Conservation (phyloP, 2,329 filamentous ascomycete species). For the Dothistroma septosporum region DNA sequence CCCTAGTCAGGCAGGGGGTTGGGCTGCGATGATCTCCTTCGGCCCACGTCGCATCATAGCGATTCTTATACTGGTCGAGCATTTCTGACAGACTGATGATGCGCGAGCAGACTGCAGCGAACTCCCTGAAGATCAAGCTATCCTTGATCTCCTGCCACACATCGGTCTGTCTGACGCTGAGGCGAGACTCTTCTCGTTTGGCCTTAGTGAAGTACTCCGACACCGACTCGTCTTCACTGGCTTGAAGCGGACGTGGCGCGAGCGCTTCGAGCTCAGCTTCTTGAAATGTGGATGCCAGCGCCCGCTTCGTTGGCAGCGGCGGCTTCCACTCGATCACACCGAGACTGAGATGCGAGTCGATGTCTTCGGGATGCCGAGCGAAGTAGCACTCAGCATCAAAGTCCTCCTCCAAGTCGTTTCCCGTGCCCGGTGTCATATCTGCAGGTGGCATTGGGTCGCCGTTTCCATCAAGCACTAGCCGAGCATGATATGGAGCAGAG, state of each 20-base stretch:
- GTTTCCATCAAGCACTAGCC: constrained; percentile 26
- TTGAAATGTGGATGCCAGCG: constrained; percentile 41
- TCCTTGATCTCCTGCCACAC: constrained; percentile 48
- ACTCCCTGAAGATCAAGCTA: constrained; percentile 49
- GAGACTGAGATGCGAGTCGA: constrained; percentile 43
- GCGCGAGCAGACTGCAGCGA: constrained; percentile 40
- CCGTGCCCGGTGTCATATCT: constrained; percentile 8
- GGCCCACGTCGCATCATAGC: constrained; percentile 23
- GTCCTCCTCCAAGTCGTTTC: constrained; percentile 37
- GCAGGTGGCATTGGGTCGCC: constrained; percentile 26
- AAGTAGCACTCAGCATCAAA: constrained; percentile 44
- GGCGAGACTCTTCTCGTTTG: constrained; percentile 42
- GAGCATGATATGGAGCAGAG: constrained; percentile 15
- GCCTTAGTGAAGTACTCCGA: constrained; percentile 48
- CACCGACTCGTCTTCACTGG: constrained; percentile 43
- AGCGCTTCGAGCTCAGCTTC: constrained; percentile 44
- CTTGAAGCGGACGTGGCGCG: constrained; percentile 35
- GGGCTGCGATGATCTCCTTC: constrained; percentile 11
- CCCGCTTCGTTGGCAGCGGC: constrained; percentile 41
- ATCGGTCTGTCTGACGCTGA: constrained; percentile 48
- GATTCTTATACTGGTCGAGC: constrained; percentile 23
- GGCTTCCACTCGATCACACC: constrained; percentile 45
- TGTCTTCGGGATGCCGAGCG: constrained; percentile 43
- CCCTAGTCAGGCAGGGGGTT: constrained; percentile 19
- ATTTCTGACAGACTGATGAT: constrained; percentile 42